These are phyloP conservation scores for Fusarium musae DNA, from an alignment of 2,329 filamentous ascomycete genomes.

Conservation along the genomic window DNA sequence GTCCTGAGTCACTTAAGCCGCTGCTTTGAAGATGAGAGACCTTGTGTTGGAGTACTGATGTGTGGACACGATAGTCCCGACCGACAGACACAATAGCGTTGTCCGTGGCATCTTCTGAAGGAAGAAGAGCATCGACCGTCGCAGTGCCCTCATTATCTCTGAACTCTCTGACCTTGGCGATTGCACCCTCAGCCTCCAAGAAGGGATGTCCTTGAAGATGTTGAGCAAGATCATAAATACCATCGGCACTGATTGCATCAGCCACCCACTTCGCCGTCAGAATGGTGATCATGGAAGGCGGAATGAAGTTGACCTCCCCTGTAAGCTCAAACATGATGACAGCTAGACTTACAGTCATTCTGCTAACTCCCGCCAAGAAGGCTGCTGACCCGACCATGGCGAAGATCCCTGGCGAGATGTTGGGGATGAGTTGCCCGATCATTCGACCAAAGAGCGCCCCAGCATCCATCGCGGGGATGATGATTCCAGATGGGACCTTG, in stretches of 20 bases:
- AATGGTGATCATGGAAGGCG: conserved; percentile 22
- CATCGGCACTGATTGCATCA: conserved; percentile 26
- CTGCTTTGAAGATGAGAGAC: not conserved
- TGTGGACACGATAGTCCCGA: not conserved
- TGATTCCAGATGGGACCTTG: conserved; percentile 32
- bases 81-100: not conserved
- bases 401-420: conserved; percentile 30
- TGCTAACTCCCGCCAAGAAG: conserved; percentile 28
- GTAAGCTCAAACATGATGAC: conserved; percentile 34
- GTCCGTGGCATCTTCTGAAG: not conserved
- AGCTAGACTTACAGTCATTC: conserved; percentile 33
- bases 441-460: conserved; percentile 27
- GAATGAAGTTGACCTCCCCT: conserved; percentile 32
- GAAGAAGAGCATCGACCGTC: conserved; percentile 3
- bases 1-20: conserved; percentile 2
- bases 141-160: conserved; percentile 9
- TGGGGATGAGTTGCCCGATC: conserved; percentile 9
- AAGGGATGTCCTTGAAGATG: conserved; percentile 29
- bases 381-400: conserved; percentile 33
- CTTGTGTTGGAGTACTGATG: not conserved
- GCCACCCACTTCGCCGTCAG: conserved; percentile 31
- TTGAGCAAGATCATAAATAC: conserved; percentile 33
- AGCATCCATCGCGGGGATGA: conserved; percentile 25
- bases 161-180: not conserved
- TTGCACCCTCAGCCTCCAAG: conserved; percentile 14